These are phyloP conservation scores for Mycothermus thermophilus DNA, from an alignment of 495 filamentous ascomycete genomes.

Conservation along the genomic window DNA sequence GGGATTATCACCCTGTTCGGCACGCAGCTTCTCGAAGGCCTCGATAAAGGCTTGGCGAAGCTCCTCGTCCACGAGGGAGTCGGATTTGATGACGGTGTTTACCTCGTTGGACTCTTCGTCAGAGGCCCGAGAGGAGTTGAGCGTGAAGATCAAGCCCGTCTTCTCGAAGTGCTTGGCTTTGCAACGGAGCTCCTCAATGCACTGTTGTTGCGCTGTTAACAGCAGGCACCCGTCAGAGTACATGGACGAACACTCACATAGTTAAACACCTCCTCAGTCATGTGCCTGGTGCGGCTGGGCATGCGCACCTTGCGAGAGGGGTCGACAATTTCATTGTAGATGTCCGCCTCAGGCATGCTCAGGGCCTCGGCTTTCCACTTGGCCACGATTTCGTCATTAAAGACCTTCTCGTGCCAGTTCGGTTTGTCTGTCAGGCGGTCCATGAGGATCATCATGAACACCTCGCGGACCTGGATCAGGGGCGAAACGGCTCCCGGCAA, in stretches of 20 bases:
- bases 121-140: no score
- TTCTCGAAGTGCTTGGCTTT: slow-evolving; percentile 27
- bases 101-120: no score
- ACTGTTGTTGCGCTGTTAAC: no score
- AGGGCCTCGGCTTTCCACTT: slow-evolving; percentile 28
- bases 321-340: slow-evolving; percentile 16
- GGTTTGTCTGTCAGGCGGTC: slow-evolving; percentile 28
- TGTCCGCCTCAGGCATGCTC: slow-evolving; percentile 10
- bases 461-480: background rate
- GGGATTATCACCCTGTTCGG: slow-evolving; percentile 29
- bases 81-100: slow-evolving; percentile 18
- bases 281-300: slow-evolving; percentile 3
- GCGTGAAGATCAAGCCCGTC: slow-evolving; percentile 21
- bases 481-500: background rate
- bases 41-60: slow-evolving; percentile 8
- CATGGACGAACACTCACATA: slow-evolving; percentile 30
- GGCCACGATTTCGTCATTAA: slow-evolving; percentile 29
- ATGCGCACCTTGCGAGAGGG: slow-evolving; percentile 5
- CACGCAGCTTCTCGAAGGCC: slow-evolving; percentile 22
- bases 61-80: slow-evolving; percentile 9
- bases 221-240: no score
- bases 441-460: slow-evolving; percentile 25
- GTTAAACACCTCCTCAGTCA: slow-evolving; percentile 29
- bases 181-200: slow-evolving; percentile 36
- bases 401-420: slow-evolving; percentile 44